These are phyloP conservation scores for Bassia scoparia DNA, from an alignment of 148 eudicot genomes.

Conservation along the genomic window DNA sequence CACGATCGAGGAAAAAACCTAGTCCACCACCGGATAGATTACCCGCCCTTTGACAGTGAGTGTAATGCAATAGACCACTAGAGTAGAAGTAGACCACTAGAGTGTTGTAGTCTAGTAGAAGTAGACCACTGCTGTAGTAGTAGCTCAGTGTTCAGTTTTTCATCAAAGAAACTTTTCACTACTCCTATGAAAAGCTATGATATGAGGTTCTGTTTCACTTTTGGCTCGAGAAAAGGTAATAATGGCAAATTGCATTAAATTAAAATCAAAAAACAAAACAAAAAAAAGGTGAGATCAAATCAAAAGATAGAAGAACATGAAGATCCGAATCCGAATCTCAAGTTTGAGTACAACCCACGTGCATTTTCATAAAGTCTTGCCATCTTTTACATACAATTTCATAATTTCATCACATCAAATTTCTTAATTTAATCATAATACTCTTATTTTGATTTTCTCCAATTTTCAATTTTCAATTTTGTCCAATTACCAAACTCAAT, in stretches of 20 bases:
- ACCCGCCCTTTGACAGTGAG: no score
- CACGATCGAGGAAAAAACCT: no score
- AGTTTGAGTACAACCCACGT: conserved; percentile 26
- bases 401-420: not conserved
- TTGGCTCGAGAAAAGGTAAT: conserved; percentile 1
- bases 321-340: conserved; percentile 20
- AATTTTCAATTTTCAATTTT: not conserved
- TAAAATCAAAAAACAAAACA: not conserved
- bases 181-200: no score
- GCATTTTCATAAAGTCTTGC: conserved; percentile 12
- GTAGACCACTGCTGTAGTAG: no score
- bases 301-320: not conserved
- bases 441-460: not conserved
- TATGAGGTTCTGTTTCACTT: conserved; percentile 6
- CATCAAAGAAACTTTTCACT: not conserved
- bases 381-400: not conserved
- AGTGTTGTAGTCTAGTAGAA: no score
- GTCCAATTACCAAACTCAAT: conserved; percentile 16
- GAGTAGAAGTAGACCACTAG: no score
- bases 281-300: not conserved
- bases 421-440: no score
- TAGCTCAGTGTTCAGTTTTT: not conserved
- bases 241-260: conserved; percentile 1
- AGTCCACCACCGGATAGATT: no score
- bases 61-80: no score